These are phyloP conservation scores for Lophiostoma macrostomum DNA, from an alignment of 495 filamentous ascomycete genomes.

Conservation along the genomic window DNA sequence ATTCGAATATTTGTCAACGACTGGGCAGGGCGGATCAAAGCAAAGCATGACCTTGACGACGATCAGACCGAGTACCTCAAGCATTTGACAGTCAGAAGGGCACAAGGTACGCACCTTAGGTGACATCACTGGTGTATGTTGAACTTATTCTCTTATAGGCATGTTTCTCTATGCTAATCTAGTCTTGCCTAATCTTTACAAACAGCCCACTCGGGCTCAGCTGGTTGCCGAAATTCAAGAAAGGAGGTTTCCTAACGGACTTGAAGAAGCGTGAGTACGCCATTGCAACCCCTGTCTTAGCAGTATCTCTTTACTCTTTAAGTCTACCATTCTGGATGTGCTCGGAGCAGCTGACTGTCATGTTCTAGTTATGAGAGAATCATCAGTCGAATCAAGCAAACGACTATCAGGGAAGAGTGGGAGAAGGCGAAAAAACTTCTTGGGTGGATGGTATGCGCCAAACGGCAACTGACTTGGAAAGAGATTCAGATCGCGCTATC, in stretches of 20 bases:
- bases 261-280: conserved; percentile 46
- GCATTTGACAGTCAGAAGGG: conserved; percentile 23
- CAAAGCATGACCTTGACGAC: background rate
- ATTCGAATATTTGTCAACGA: conserved; percentile 5
- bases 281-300: background rate
- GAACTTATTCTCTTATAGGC: conserved; percentile 33
- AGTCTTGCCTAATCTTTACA: conserved; percentile 43
- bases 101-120: conserved; percentile 11
- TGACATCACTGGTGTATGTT: background rate
- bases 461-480: conserved; percentile 46
- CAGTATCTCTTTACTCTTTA: background rate
- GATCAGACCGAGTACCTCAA: conserved; percentile 5
- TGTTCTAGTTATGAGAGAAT: conserved; percentile 45
- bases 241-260: conserved; percentile 39
- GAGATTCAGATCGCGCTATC: conserved; percentile 47
- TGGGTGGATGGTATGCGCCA: conserved; percentile 48
- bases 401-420: conserved; percentile 29
- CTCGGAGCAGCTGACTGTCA: background rate
- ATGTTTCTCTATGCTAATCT: conserved; percentile 53
- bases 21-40: background rate
- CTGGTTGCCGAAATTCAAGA: conserved; percentile 37
- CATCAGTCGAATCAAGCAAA: conserved; percentile 39
- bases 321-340: background rate
- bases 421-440: conserved; percentile 41
- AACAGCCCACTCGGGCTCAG: conserved; percentile 34